Evolutionary conservation across 2,329 filamentous ascomycete genomes (phyloP).

Genomic region (Colletotrichum zoysiae): DNA sequence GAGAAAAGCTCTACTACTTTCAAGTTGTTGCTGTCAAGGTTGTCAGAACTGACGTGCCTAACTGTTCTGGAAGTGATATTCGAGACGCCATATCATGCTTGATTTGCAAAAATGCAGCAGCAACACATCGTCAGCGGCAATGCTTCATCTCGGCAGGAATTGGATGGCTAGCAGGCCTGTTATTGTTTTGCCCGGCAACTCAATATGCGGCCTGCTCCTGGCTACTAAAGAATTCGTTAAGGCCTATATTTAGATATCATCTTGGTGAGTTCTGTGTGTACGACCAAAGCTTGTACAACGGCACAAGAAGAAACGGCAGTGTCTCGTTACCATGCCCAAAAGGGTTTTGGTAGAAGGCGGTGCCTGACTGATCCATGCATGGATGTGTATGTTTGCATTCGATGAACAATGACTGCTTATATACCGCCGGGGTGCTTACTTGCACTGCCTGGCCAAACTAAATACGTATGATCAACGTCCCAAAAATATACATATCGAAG

Average conservation of each 20-base stretch:
- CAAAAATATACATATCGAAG: conserved; percentile 5
- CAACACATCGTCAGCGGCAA: too few relatives aligned
- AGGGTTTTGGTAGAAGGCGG: not conserved
- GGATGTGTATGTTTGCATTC: not conserved
- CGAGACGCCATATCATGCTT: too few relatives aligned
- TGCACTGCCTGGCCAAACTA: not conserved
- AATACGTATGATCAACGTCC: not conserved
- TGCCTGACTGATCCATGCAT: not conserved
- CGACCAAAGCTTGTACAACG: not conserved
- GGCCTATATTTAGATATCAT: too few relatives aligned
- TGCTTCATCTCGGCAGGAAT: too few relatives aligned
- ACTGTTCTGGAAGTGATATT: not conserved
- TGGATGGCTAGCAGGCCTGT: too few relatives aligned
- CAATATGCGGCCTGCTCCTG: too few relatives aligned
- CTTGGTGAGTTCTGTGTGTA: not conserved
- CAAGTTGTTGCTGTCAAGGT: not conserved
- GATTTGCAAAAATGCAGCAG: too few relatives aligned
- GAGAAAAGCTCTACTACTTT: not conserved
- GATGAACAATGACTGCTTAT: not conserved
- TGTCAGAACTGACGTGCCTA: not conserved
- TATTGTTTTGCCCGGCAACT: too few relatives aligned
- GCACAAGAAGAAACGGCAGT: not conserved
- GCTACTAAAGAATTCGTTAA: too few relatives aligned
- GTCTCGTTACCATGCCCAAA: not conserved
- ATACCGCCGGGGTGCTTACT: not conserved